Evolutionary conservation across 164 flowering plant genomes (phyloP).

Genomic region (Chimonanthus praecox): DNA sequence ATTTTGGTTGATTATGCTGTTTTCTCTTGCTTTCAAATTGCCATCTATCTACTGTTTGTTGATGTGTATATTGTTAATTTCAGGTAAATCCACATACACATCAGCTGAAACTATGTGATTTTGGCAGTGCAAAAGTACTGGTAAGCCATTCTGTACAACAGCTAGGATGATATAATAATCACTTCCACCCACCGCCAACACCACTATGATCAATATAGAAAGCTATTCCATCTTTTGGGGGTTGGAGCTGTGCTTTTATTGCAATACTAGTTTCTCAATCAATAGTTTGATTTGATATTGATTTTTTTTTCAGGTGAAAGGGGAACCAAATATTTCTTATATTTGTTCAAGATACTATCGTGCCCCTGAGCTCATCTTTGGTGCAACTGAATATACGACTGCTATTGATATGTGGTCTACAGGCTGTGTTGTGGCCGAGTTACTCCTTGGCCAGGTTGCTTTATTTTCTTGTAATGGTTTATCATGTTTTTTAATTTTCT

Average conservation of each 20-base stretch:
- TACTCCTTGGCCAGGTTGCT: constrained; percentile 89
- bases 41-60: neutral
- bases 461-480: neutral
- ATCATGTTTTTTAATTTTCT: neutral
- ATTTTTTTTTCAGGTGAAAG: constrained; percentile 65
- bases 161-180: no score
- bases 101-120: constrained; percentile 93
- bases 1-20: neutral
- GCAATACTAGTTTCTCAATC: neutral
- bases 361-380: constrained; percentile 96
- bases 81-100: constrained; percentile 98
- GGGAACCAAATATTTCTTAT: constrained; percentile 95
- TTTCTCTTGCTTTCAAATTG: neutral
- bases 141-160: constrained; percentile 31
- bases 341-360: constrained; percentile 97
- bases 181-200: no score
- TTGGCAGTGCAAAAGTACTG: constrained; percentile 98
- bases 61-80: constrained; percentile 3
- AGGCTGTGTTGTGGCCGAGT: constrained; percentile 97
- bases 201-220: no score
- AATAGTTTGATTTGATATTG: constrained; percentile 9
- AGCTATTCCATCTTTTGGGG: neutral
- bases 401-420: constrained; percentile 98
- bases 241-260: neutral
- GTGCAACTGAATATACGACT: constrained; percentile 94